These are phyloP conservation scores for Fomitiporia mediterranea DNA, from an alignment of 1,284 basidiomycete genomes.

Conservation along the genomic window DNA sequence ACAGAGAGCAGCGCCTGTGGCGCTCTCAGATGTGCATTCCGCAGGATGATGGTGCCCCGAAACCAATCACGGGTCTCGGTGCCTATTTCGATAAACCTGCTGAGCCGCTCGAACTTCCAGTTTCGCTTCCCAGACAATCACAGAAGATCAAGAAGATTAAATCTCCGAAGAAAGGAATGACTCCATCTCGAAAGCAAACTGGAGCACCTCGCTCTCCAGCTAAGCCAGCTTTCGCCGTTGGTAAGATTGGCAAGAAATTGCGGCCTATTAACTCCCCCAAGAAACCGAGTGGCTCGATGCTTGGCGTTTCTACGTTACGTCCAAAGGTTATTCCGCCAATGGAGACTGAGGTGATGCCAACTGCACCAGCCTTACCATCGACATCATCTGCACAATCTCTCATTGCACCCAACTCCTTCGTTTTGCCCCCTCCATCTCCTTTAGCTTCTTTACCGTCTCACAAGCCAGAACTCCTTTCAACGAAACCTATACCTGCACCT, in stretches of 20 bases:
- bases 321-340: constrained; percentile 18
- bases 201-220: constrained; percentile 8
- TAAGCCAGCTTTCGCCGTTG: constrained; percentile 12
- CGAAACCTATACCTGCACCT: constrained; percentile 5
- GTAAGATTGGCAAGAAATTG: constrained; percentile 13
- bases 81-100: constrained; percentile 18
- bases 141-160: constrained; percentile 33
- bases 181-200: not conserved
- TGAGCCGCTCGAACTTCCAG: constrained; percentile 17
- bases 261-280: constrained; percentile 5
- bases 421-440: constrained; percentile 20
- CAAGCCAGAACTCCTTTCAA: constrained; percentile 12
- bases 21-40: constrained; percentile 18
- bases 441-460: constrained; percentile 14
- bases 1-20: constrained; percentile 18
- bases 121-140: constrained; percentile 20
- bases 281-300: constrained; percentile 3
- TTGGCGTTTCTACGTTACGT: constrained; percentile 13
- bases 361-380: not conserved
- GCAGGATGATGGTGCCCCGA: constrained; percentile 1
- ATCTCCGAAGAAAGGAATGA: constrained; percentile 33
- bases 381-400: constrained; percentile 13
- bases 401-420: constrained; percentile 17
- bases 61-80: constrained; percentile 17
- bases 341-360: constrained; percentile 17